Conservation (phyloP, 192 early-diverging fungal genomes). For the Geranomyces variabilis region DNA sequence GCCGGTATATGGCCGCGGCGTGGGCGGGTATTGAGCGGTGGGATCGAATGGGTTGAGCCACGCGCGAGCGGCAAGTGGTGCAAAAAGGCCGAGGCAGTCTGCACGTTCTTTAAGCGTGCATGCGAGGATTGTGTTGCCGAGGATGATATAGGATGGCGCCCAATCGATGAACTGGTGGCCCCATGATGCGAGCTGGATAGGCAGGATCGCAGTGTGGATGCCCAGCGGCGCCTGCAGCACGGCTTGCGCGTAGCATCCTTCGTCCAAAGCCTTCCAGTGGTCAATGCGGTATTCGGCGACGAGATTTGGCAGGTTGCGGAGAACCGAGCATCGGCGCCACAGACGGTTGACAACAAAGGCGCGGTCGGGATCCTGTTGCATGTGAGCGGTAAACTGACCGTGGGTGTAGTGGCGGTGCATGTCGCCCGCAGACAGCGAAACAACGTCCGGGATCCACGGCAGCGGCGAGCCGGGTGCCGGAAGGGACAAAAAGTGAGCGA, state of each 20-base stretch:
- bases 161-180: not conserved
- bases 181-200: not conserved
- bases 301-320: not conserved
- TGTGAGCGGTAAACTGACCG: slow-evolving; percentile 3
- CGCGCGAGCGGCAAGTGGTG: not conserved
- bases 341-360: slow-evolving; percentile 6
- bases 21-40: not conserved
- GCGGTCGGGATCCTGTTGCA: not conserved
- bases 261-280: slow-evolving; percentile 8
- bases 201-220: slow-evolving; percentile 9
- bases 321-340: slow-evolving; percentile 2
- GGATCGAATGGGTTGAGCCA: not conserved
- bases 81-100: not conserved
- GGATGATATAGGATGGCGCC: not conserved
- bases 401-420: not conserved
- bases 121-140: not conserved
- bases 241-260: slow-evolving; percentile 5
- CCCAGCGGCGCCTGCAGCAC: slow-evolving; percentile 4
- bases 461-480: not conserved
- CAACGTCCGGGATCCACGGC: not conserved
- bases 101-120: not conserved
- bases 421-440: not conserved
- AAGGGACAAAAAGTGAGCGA: not conserved
- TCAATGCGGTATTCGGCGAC: not conserved
- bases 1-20: not conserved